Base-by-base conservation (phyloP, 139 green algal genomes). In the Ettlia oleoabundans region DNA sequence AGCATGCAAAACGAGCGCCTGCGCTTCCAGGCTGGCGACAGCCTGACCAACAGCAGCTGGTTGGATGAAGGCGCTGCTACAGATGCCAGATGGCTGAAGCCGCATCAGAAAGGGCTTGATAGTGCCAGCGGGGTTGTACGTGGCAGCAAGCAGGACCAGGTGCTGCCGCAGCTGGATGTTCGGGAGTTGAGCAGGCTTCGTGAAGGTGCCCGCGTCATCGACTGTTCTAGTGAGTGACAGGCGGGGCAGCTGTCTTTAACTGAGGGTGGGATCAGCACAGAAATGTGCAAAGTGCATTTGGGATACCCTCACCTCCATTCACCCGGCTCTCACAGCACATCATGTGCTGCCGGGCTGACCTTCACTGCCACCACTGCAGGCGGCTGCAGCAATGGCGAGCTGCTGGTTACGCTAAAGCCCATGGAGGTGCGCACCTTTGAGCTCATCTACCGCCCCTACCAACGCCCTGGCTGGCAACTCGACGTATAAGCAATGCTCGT, bases 401-500 rank as follows among this genome's bases (percentile, higher is more conserved):
- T 86, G 38, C 30, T 81, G 19, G 82, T 94, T 0, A 78, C 82
- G 52, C 65, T 94, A 58, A 61, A 78, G 37, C 86, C 91, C 9
- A 92, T 93, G 89, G 88, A 94, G 69, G 85, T 94, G 10, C 80
- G 86, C 51, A 94, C 91, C 9, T 94, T 90, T 43, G 64, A 82
- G 35, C 33, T 87, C 4, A 2, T 71, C 33, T 86, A 80, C 81
- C n/a, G 70, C 30, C 58, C 63, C 22, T 26, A 67, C 15, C 78
- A 37, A 74, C 0, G 33, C 4, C 41, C 47, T 24, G 15, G 47
- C 47, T 15, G 47, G 10, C 13, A 58, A 15, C 13, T 10, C 13
- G 47, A 58, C 10, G 47, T 58, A 58, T 58, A 58, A 58, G 47
- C n/a, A n/a, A n/a, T n/a, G n/a, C n/a, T n/a, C n/a, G n/a, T n/a